phyloP scores from a whole-genome alignment of 2,329 filamentous ascomycete species.

The Chalara sp. region DNA sequence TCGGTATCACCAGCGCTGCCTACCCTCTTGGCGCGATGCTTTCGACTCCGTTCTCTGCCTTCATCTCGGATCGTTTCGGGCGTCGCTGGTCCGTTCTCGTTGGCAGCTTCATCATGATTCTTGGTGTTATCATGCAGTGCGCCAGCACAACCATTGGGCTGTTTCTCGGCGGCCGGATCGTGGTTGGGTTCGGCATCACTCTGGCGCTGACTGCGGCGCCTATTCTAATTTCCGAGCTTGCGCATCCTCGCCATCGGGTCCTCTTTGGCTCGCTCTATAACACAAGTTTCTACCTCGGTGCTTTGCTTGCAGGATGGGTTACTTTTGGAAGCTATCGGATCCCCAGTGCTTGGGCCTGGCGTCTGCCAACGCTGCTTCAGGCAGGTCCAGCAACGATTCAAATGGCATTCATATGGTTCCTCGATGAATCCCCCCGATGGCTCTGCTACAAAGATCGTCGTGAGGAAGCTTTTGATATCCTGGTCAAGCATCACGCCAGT shows the following conservation, averaged over 20 bases:
- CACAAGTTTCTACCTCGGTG: too few relatives aligned
- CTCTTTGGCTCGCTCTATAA: too few relatives aligned
- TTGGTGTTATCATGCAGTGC: constrained; percentile 16
- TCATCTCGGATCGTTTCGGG: too few relatives aligned
- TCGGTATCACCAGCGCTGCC: too few relatives aligned
- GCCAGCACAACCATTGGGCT: constrained; percentile 17
- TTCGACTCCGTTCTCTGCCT: too few relatives aligned
- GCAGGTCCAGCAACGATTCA: constrained; percentile 19
- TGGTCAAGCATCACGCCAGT: constrained; percentile 47
- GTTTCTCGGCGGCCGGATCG: constrained; percentile 17
- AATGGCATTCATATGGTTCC: constrained; percentile 17
- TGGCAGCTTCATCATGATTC: constrained; percentile 7
- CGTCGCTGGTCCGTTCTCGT: too few relatives aligned
- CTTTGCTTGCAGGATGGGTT: neutral
- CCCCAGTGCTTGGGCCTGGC: constrained; percentile 27
- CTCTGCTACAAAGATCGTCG: constrained; percentile 40
- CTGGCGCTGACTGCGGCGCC: constrained; percentile 32
- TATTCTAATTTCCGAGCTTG: neutral
- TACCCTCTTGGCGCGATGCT: too few relatives aligned
- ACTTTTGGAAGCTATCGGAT: neutral
- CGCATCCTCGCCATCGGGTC: too few relatives aligned
- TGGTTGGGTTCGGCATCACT: constrained; percentile 17
- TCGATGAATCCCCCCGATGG: constrained; percentile 52
- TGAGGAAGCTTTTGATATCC: constrained; percentile 38
- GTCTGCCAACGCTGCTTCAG: constrained; percentile 24